Evolutionary conservation across 2,329 filamentous ascomycete genomes (phyloP).

Genomic region (Botrytis paeoniae): DNA sequence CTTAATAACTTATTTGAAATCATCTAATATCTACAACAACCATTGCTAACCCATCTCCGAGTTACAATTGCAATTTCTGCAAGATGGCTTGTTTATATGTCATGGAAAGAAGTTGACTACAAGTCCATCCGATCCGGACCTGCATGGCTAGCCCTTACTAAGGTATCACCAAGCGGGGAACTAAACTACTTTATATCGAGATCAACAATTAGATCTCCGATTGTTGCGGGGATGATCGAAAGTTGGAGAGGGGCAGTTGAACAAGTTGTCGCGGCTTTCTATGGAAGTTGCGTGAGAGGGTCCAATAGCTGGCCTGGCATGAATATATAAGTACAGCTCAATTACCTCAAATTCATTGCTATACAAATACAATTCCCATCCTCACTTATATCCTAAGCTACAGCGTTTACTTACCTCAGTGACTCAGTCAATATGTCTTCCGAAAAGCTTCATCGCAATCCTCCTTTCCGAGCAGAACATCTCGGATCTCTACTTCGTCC

Average conservation of each 20-base stretch:
- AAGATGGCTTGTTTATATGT: neutral
- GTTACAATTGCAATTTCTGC: neutral
- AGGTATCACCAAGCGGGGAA: neutral
- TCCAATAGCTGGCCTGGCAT: neutral
- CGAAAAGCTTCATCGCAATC: constrained; percentile 25
- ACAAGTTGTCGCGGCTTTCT: neutral
- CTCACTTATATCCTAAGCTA: neutral
- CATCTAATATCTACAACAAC: neutral
- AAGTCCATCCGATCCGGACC: neutral
- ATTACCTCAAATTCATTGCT: neutral
- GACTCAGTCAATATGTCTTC: constrained; percentile 20
- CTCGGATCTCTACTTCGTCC: constrained; percentile 60
- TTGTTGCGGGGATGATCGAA: neutral
- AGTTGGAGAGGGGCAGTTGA: neutral
- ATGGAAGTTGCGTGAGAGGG: neutral
- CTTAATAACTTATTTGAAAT: neutral
- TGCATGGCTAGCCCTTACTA: neutral
- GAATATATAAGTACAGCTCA: neutral
- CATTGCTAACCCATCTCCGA: neutral
- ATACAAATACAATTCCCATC: neutral
- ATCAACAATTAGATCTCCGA: neutral
- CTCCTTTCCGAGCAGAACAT: constrained; percentile 53
- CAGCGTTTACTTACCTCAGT: too few relatives aligned
- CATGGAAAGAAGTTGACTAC: neutral
- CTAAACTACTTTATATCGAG: neutral